These are phyloP conservation scores for Geotrichum reessii DNA, from an alignment of 1,139 yeast species.

Conservation along the genomic window DNA sequence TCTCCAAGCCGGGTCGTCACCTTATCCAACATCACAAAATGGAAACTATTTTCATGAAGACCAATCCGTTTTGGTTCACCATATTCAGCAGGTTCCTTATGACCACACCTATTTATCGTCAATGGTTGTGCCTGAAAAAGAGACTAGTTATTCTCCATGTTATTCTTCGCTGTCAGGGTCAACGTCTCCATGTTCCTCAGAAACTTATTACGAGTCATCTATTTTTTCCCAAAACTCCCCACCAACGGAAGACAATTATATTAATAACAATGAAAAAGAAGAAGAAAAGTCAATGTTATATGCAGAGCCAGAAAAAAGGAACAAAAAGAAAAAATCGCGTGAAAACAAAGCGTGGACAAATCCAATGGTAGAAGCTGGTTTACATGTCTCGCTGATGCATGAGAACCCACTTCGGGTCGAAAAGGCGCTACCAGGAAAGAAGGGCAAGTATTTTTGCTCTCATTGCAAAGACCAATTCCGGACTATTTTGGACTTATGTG, in stretches of 20 bases:
- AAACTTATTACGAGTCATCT: neutral
- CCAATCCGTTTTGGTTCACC: neutral
- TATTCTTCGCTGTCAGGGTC: neutral
- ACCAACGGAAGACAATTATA: neutral
- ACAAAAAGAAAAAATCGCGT: neutral
- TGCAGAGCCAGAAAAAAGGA: neutral
- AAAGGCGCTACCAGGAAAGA: slow-evolving; percentile 33
- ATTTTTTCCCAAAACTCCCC: neutral
- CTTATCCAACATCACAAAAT: neutral
- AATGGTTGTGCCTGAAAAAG: neutral
- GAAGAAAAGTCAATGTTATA: neutral
- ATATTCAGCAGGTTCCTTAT: neutral
- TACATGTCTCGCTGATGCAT: slow-evolving; percentile 10
- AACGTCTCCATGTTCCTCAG: neutral
- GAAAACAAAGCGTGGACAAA: slow-evolving; percentile 18
- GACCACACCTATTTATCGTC: neutral
- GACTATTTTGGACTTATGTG: slow-evolving; percentile 41
- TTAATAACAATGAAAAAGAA: neutral
- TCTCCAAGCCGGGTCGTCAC: neutral
- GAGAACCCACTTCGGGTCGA: slow-evolving; percentile 1
- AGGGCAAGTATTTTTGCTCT: slow-evolving; percentile 48
- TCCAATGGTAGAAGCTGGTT: slow-evolving; percentile 3
- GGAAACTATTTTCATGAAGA: neutral
- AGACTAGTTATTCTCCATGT: neutral
- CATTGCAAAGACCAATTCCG: slow-evolving; percentile 45